Percentiles rank a stretch among this genome's conserved stretches.
Evolutionary conservation across 139 green algal genomes (phyloP).

Genomic region (Desmodesmus armatus): DNA sequence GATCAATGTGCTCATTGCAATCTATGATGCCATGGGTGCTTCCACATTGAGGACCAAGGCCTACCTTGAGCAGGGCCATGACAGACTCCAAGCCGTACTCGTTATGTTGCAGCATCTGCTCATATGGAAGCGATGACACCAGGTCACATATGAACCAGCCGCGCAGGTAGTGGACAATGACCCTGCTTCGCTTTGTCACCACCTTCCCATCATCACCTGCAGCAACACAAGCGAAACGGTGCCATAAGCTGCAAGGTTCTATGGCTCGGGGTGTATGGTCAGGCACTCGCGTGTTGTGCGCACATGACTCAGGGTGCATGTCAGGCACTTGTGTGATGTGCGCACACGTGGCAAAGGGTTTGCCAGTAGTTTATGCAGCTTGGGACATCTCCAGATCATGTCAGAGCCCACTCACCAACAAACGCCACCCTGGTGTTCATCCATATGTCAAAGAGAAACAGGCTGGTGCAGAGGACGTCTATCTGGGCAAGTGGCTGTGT

Average conservation of each 20-base stretch:
- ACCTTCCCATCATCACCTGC: slow-evolving; percentile 31
- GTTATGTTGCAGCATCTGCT: slow-evolving; percentile 3
- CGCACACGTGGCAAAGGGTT: not conserved
- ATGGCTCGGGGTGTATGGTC: not conserved
- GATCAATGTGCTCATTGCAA: not conserved
- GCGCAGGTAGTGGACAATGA: slow-evolving; percentile 33
- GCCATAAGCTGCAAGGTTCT: not conserved
- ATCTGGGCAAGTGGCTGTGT: slow-evolving; percentile 22
- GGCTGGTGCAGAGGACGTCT: slow-evolving; percentile 40
- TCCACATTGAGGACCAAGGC: not conserved
- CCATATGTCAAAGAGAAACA: slow-evolving; percentile 53
- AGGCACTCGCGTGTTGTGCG: not conserved
- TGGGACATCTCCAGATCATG: no score
- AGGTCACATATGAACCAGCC: slow-evolving; percentile 50
- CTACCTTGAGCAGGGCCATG: slow-evolving; percentile 21
- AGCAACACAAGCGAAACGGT: not conserved
- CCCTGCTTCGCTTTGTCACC: slow-evolving; percentile 26
- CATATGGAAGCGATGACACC: slow-evolving; percentile 34
- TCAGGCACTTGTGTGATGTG: slow-evolving; percentile 47
- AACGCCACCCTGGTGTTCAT: slow-evolving; percentile 51
- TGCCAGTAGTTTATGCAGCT: not conserved
- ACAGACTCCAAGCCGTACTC: not conserved
- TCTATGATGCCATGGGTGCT: not conserved
- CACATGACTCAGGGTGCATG: slow-evolving; percentile 11
- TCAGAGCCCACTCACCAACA: slow-evolving; percentile 28